Percentiles rank a stretch among this genome's conserved stretches.
These are phyloP conservation scores for Gossypium longicalyx DNA, from an alignment of 345 rosid genomes.

Conservation along the genomic window DNA sequence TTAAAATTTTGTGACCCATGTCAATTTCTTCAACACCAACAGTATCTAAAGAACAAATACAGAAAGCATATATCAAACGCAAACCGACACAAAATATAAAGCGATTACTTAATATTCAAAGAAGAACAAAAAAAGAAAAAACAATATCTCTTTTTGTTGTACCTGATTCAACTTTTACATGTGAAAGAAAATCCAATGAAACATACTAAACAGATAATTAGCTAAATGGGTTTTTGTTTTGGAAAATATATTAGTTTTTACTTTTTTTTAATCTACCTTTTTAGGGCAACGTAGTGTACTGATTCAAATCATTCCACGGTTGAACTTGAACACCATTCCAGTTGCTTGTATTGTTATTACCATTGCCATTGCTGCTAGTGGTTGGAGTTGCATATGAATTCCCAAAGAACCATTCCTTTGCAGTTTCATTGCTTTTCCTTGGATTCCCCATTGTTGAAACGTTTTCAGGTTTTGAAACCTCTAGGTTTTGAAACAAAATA, in stretches of 20 bases:
- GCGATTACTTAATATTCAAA: constrained; percentile 19
- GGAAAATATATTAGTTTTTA: constrained; percentile 9
- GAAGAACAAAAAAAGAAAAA: background rate
- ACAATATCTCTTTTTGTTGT: constrained; percentile 7
- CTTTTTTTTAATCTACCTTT: constrained; percentile 17
- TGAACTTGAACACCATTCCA: constrained; percentile 37
- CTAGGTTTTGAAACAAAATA: constrained; percentile 60
- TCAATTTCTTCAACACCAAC: background rate
- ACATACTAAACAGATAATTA: constrained; percentile 27
- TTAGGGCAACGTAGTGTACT: constrained; percentile 45
- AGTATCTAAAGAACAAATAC: background rate
- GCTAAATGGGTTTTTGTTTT: constrained; percentile 20
- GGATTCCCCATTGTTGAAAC: constrained; percentile 22
- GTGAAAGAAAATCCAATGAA: constrained; percentile 18
- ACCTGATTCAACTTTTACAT: constrained; percentile 23
- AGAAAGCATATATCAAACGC: background rate
- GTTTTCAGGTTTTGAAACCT: constrained; percentile 33
- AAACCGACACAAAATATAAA: constrained; percentile 3
- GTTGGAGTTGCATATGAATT: constrained; percentile 42
- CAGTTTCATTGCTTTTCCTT: constrained; percentile 34
- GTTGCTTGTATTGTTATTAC: constrained; percentile 19
- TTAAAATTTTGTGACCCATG: too few species aligned
- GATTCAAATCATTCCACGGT: constrained; percentile 43
- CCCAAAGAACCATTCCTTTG: constrained; percentile 71
- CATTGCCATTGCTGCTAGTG: constrained; percentile 32